Percentiles rank a stretch among this genome's conserved stretches.
Evolutionary conservation across 345 rosid genomes (phyloP).

Genomic region (Pistacia atlantica): DNA sequence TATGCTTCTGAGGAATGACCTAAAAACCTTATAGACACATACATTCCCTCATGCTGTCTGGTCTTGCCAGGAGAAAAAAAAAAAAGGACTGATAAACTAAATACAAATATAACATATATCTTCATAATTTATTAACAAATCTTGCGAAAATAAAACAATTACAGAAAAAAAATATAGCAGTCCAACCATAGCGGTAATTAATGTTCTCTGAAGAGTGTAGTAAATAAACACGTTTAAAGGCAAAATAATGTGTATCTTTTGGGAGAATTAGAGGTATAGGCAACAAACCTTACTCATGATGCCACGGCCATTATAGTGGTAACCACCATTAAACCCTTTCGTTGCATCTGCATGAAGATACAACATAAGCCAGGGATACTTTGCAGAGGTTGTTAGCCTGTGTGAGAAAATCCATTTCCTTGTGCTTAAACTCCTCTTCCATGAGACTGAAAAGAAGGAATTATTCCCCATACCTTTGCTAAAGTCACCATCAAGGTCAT

Average conservation of each 20-base stretch:
- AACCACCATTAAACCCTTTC: conserved; percentile 54
- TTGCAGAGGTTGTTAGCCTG: conserved; percentile 40
- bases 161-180: not conserved
- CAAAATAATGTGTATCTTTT: not conserved
- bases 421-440: conserved; percentile 45
- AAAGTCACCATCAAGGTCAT: conserved; percentile 53
- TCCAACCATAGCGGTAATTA: not conserved
- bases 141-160: not conserved
- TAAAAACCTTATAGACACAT: not conserved
- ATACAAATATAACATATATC: not conserved
- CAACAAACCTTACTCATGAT: conserved; percentile 43
- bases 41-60: too few species aligned
- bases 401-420: conserved; percentile 62
- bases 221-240: not conserved
- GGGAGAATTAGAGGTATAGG: not conserved
- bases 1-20: not conserved
- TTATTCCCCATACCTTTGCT: conserved; percentile 27
- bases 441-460: conserved; percentile 51
- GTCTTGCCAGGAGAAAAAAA: too few species aligned
- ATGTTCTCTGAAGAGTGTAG: not conserved
- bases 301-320: conserved; percentile 52
- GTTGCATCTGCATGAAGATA: conserved; percentile 58
- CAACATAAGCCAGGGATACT: conserved; percentile 65
- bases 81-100: not conserved
- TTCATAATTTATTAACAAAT: not conserved